phyloP scores from a whole-genome alignment of 768 basidiomycete species.

The Piloderma croceum region DNA sequence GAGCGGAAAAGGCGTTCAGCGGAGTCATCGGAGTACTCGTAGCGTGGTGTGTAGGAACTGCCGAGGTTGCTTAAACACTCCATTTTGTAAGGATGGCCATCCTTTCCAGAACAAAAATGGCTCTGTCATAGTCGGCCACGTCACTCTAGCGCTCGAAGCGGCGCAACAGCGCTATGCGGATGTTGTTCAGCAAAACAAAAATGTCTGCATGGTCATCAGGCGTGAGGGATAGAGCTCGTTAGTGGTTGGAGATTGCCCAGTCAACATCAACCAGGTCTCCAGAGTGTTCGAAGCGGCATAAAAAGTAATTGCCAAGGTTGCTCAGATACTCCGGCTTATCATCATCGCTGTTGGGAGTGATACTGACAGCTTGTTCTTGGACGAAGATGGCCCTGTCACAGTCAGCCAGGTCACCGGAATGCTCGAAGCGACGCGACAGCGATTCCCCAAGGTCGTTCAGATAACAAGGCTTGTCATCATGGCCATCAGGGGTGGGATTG shows the following conservation, averaged over 20 bases:
- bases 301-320: conserved; percentile 11
- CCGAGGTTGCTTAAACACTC: conserved; percentile 16
- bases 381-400: conserved; percentile 16
- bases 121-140: conserved; percentile 20
- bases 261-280: conserved; percentile 24
- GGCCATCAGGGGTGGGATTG: conserved; percentile 9
- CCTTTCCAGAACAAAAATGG: conserved; percentile 9
- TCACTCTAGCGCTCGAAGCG: conserved; percentile 20
- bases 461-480: conserved; percentile 10
- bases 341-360: conserved; percentile 8
- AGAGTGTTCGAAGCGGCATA: conserved; percentile 9
- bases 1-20: conserved; percentile 20
- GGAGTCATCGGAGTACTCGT: conserved; percentile 14
- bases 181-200: conserved; percentile 9
- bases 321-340: conserved; percentile 8
- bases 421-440: conserved; percentile 17
- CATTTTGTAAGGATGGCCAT: conserved; percentile 13
- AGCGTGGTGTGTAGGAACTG: conserved; percentile 15
- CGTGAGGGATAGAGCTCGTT: no score
- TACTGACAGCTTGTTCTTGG: conserved; percentile 5
- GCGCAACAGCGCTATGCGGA: conserved; percentile 17
- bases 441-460: conserved; percentile 18
- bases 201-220: conserved; percentile 10
- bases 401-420: conserved; percentile 17
- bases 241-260: conserved; percentile 9